Evolutionary conservation across 2,329 filamentous ascomycete species (phyloP), one percentile per base, ranked within the genome.

Genomic region (Beauveria brongniartii): DNA sequence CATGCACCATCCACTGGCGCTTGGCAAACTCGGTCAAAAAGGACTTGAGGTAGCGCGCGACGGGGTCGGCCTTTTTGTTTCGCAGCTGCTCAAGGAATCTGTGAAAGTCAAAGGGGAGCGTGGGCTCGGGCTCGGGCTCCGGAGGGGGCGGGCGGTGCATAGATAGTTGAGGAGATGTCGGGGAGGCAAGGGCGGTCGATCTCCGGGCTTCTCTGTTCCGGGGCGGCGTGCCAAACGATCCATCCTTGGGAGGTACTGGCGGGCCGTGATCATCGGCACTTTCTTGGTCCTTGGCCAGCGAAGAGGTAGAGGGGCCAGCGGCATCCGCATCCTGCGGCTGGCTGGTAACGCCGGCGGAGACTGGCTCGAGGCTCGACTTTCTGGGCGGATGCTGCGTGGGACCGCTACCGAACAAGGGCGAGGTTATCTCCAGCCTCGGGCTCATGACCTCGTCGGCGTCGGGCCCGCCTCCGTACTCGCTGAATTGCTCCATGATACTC

Each of bases 1-100:
- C 94, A 72, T 99, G 94, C 7, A 97, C 94, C 90, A 96, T 96
- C 94, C 94, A 99, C 74, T 97, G 94, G 67, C 92, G 91, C 78
- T 97, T 99, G 41, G 87, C 91, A 74, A 99, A 99, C 73, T 99
- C 95, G 54, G 86, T 86, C 34, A 99, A 77, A 69, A 99, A 99
- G 0, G 94, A 97, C 65, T 95, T 90, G 51, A 99, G 81, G 70
- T 97, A 99, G 65, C 93, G 89, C 5, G 95, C 95, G 2, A 99
- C 93, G 1, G 95, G 94, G 69, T 99, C 95, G n/a, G 94, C 95
- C 62, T 95, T 96, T 66, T 93, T 91, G 75, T 99, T 94, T 63
- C 94, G 88, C 37, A 99, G 80, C 74, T 99, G 94, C 72, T 97
- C 94, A 52, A 99, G 79, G 71, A 99, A 99, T 18, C 94, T 86